A percentile compares a stretch with the other conserved stretches of the same genome.
Evolutionary conservation across 73 alveolate genomes (phyloP).

Genomic region (Paramecium pentaurelia): DNA sequence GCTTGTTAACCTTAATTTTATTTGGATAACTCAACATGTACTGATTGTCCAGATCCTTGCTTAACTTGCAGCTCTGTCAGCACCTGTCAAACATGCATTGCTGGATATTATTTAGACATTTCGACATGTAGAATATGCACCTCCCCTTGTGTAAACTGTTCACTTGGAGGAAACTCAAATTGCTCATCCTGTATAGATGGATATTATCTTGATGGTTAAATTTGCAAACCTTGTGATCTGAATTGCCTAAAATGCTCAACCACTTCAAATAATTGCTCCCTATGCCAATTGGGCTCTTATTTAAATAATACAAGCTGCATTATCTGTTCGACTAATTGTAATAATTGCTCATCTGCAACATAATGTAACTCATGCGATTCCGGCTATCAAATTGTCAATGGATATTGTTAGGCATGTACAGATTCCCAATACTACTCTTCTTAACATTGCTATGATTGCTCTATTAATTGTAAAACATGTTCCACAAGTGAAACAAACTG

Average conservation of each 20-base stretch:
- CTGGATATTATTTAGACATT: neutral
- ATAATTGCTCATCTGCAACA: neutral
- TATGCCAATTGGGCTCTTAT: neutral
- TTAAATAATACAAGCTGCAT: neutral
- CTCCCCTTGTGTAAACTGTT: neutral
- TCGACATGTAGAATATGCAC: neutral
- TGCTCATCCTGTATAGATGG: neutral
- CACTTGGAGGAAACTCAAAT: neutral
- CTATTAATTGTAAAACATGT: neutral
- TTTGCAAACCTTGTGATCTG: neutral
- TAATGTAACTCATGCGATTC: neutral
- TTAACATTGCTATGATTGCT: neutral
- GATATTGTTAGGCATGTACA: neutral
- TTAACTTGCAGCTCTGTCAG: neutral
- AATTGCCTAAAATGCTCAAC: neutral
- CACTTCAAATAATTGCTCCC: neutral
- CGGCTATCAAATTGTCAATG: neutral
- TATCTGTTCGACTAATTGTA: neutral
- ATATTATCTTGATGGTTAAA: neutral
- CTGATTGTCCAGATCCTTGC: neutral
- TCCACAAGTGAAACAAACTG: neutral
- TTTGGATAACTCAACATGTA: neutral
- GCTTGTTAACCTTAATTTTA: neutral
- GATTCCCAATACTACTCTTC: neutral
- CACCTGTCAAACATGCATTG: neutral